phyloP scores from a whole-genome alignment of 495 filamentous ascomycete genomes.

The Zalerion maritima region DNA sequence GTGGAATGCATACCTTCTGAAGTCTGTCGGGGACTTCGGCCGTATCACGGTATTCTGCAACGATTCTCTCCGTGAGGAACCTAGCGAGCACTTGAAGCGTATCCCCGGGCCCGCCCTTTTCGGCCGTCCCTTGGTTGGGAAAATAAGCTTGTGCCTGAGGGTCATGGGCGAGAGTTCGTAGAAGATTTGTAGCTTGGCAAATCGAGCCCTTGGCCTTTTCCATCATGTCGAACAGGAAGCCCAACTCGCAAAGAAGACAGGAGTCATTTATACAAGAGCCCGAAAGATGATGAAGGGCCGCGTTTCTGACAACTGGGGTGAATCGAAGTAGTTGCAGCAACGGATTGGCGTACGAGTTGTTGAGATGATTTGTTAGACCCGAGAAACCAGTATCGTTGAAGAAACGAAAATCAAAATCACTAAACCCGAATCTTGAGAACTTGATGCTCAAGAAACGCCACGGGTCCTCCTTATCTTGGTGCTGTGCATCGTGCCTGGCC shows the following conservation, averaged over 20 bases:
- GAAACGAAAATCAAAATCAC: slow-evolving; percentile 95
- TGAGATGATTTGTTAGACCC: slow-evolving; percentile 87
- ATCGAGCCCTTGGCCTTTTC: slow-evolving; percentile 86
- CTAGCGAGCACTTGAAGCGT: slow-evolving; percentile 10
- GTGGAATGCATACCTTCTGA: too few species aligned
- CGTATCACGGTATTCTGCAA: slow-evolving; percentile 14
- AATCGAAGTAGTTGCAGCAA: slow-evolving; percentile 85
- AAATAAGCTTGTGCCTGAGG: too few species aligned
- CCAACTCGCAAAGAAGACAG: slow-evolving; percentile 87
- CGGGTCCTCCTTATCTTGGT: slow-evolving; percentile 38
- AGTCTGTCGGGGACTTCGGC: too few species aligned
- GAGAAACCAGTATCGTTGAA: slow-evolving; percentile 88
- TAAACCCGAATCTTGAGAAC: slow-evolving; percentile 91
- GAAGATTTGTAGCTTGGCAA: slow-evolving; percentile 93
- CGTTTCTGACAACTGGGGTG: slow-evolving; percentile 73
- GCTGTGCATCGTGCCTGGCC: slow-evolving; percentile 53
- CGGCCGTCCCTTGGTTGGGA: too few species aligned
- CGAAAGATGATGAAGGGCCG: slow-evolving; percentile 80
- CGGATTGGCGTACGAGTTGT: slow-evolving; percentile 91
- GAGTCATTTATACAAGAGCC: slow-evolving; percentile 63
- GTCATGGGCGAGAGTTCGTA: slow-evolving; percentile 72
- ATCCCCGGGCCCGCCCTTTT: too few species aligned
- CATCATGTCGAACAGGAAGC: slow-evolving; percentile 95
- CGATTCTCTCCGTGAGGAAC: slow-evolving; percentile 16
- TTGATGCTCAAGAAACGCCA: slow-evolving; percentile 78